These are phyloP conservation scores for Allantophomopsis lycopodina DNA, from an alignment of 2,329 filamentous ascomycete species.

Conservation along the genomic window DNA sequence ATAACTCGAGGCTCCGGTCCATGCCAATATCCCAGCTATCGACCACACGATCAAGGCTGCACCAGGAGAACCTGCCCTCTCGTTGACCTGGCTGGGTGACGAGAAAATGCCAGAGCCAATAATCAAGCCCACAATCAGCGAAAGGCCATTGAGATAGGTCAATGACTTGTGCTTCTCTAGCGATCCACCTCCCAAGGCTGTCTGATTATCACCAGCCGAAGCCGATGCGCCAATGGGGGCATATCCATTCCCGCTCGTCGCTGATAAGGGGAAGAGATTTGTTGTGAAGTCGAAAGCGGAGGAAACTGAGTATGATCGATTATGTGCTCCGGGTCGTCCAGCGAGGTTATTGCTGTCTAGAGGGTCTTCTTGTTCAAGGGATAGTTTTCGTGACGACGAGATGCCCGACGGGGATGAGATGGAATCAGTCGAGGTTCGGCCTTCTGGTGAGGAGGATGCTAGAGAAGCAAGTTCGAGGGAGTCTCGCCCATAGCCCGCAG, in stretches of 20 bases:
- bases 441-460: slow-evolving; percentile 63
- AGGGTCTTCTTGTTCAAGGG: slow-evolving; percentile 77
- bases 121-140: slow-evolving; percentile 80
- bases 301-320: slow-evolving; percentile 74
- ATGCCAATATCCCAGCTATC: slow-evolving; percentile 81
- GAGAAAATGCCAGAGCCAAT: slow-evolving; percentile 97
- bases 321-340: slow-evolving; percentile 24
- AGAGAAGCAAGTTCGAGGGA: slow-evolving; percentile 93
- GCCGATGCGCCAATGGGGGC: slow-evolving; percentile 72
- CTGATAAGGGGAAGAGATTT: slow-evolving; percentile 83
- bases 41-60: slow-evolving; percentile 85
- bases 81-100: slow-evolving; percentile 83
- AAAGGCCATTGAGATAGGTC: slow-evolving; percentile 87
- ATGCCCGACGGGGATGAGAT: slow-evolving; percentile 72
- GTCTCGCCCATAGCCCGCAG: slow-evolving; percentile 44
- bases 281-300: slow-evolving; percentile 94
- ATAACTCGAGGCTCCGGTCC: slow-evolving; percentile 92
- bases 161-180: slow-evolving; percentile 92
- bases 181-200: slow-evolving; percentile 55
- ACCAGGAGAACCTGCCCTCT: slow-evolving; percentile 80
- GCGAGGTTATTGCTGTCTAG: slow-evolving; percentile 48
- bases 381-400: slow-evolving; percentile 83
- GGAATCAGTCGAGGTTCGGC: slow-evolving; percentile 44
- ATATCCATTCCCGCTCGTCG: slow-evolving; percentile 64
- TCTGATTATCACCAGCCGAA: slow-evolving; percentile 32